Conservation (phyloP, 176 grass and related monocot species). For the Saccharum spontaneum region DNA sequence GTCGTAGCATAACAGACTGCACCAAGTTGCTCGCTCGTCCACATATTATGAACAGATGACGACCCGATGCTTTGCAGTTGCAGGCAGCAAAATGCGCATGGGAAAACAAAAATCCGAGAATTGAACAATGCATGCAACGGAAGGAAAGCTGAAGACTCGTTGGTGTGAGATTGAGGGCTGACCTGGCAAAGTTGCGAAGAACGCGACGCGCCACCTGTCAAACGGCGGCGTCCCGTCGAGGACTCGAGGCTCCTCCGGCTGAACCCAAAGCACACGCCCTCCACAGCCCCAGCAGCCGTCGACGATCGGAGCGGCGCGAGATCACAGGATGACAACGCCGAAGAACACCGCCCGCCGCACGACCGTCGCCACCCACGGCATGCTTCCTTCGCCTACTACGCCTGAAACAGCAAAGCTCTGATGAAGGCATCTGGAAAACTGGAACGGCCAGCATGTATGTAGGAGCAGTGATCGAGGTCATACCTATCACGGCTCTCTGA, state of each 20-base stretch:
- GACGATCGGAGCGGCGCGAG: background rate
- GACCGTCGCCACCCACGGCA: constrained; percentile 41
- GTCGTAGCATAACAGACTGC: background rate
- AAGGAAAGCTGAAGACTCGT: background rate
- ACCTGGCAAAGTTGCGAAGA: constrained; percentile 64
- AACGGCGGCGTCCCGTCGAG: background rate
- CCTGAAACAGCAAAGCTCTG: background rate
- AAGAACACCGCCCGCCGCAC: constrained; percentile 27
- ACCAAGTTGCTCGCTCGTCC: background rate
- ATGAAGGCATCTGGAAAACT: background rate
- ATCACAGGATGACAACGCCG: constrained; percentile 46
- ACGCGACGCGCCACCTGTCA: constrained; percentile 50
- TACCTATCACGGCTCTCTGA: background rate
- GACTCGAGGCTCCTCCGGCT: background rate
- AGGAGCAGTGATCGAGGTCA: background rate
- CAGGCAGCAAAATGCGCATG: background rate
- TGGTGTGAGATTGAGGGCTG: background rate
- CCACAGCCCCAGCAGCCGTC: too few species aligned
- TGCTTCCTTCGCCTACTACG: background rate
- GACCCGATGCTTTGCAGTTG: background rate
- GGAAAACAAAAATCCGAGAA: background rate
- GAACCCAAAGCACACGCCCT: background rate
- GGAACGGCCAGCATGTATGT: background rate
- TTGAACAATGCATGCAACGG: background rate
- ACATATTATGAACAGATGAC: background rate